Evolutionary conservation across 2,329 filamentous ascomycete genomes (phyloP), one percentile per base, ranked within the genome.

Genomic region (Neofusicoccum parvum): DNA sequence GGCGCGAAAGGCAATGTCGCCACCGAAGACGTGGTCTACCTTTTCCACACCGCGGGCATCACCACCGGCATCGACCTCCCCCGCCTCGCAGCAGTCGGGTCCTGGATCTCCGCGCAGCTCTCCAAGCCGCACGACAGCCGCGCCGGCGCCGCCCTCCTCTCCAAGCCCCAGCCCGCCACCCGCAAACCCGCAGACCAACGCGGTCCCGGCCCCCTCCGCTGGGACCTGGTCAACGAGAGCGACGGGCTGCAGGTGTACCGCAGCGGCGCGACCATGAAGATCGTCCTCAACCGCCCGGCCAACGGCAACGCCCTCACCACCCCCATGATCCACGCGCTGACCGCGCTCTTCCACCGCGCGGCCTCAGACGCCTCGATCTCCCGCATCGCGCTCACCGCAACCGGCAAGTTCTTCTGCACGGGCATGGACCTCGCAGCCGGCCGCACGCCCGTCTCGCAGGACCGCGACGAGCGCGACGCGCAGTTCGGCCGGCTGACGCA

Each of bases 381-480:
- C n/a, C 78, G 78, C 1, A 73, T 82, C 7, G 70, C 76, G 56
- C 65, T 82, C 5, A 76, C 72, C 0, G 78, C 72, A 0, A 68
- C 66, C 2, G 79, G 80, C 7, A 76, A 73, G 53, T 80, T 71
- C 68, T 81, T 81, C 67, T 81, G 78, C 65, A 79, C 79, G 0
- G 80, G 78, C 3, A 79, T 80, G 78, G 77, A 81, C 63, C 71
- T 80, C 0, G 64, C 72, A 66, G 39, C 37, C n/a, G 34, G 43
- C 71, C 5, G 66, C 69, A 10, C 72, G 70, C 11, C 74, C 70
- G 49, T 53, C 2, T 37, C 49, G 3, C 49, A 5, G 49, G 36
- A 10, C 11, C 27, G 12, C 15, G 9, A 10, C 12, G 27, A 49
- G 36, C n/a, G 49, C 32, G 27, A 27, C 15, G 49, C 49, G 3